These are phyloP conservation scores for Litsea cubeba DNA, from an alignment of 164 flowering plant species.

Conservation along the genomic window DNA sequence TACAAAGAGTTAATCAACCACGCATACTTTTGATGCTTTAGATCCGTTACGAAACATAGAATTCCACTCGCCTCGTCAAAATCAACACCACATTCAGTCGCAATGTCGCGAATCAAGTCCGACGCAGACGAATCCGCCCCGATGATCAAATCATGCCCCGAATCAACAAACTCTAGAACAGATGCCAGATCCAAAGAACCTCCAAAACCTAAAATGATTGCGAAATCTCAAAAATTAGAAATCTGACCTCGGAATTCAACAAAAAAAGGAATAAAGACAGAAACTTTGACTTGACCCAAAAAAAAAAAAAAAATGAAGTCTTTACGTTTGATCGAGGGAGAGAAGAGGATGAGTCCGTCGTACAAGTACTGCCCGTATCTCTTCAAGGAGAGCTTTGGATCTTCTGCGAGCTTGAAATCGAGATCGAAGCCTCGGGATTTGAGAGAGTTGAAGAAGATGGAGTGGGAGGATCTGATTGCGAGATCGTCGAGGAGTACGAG, in stretches of 20 bases:
- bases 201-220: conserved; percentile 57
- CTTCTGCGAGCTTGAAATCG: conserved; percentile 88
- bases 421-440: conserved; percentile 69
- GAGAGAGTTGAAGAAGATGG: conserved; percentile 79
- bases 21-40: not conserved
- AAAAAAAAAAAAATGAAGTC: not conserved
- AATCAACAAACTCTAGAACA: conserved; percentile 77
- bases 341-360: conserved; percentile 71
- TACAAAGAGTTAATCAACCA: not conserved
- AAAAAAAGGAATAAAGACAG: not conserved
- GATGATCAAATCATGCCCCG: conserved; percentile 79
- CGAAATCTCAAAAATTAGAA: not conserved
- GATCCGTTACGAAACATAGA: not conserved
- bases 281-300: not conserved
- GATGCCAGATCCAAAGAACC: conserved; percentile 66
- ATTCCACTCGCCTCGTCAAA: conserved; percentile 72
- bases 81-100: conserved; percentile 88
- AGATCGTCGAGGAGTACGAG: conserved; percentile 77
- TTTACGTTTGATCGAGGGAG: conserved; percentile 68
- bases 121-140: conserved; percentile 75
- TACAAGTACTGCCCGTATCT: conserved; percentile 83
- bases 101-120: conserved; percentile 78
- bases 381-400: conserved; percentile 69
- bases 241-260: not conserved
- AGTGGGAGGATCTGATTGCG: conserved; percentile 78